Evolutionary conservation across 768 basidiomycete genomes (phyloP).

Genomic region (Filobasidium floriforme): DNA sequence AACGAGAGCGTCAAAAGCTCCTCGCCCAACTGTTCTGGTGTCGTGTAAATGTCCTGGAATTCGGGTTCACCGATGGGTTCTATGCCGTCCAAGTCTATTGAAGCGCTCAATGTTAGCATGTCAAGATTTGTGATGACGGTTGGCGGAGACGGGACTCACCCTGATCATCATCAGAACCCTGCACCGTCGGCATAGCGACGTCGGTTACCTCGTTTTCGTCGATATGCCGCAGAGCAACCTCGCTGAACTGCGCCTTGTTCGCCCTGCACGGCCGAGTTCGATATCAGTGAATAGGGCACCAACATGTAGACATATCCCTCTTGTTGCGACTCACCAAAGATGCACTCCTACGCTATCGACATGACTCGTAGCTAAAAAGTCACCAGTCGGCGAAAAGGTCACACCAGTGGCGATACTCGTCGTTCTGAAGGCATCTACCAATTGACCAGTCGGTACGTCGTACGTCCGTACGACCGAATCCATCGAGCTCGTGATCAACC

Average conservation of each 20-base stretch:
- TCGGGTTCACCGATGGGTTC: slow-evolving; percentile 56
- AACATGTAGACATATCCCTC: no score
- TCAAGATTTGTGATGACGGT: background rate
- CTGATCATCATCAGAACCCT: slow-evolving; percentile 71
- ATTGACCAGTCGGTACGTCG: slow-evolving; percentile 82
- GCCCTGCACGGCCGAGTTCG: slow-evolving; percentile 54
- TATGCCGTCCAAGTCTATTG: slow-evolving; percentile 62
- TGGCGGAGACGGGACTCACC: slow-evolving; percentile 51
- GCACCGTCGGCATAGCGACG: slow-evolving; percentile 70
- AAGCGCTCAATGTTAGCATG: background rate
- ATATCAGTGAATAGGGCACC: no score
- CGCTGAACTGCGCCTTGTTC: slow-evolving; percentile 86
- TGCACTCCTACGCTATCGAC: slow-evolving; percentile 89
- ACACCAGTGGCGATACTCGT: slow-evolving; percentile 79
- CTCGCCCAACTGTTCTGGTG: slow-evolving; percentile 79
- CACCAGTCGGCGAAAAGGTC: slow-evolving; percentile 86
- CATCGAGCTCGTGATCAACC: slow-evolving; percentile 79
- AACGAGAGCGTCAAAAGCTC: slow-evolving; percentile 89
- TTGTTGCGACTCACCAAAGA: slow-evolving; percentile 57
- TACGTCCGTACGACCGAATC: slow-evolving; percentile 91
- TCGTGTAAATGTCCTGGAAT: slow-evolving; percentile 64
- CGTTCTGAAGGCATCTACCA: slow-evolving; percentile 88
- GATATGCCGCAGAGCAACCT: slow-evolving; percentile 73
- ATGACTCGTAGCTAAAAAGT: slow-evolving; percentile 91
- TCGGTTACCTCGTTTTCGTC: slow-evolving; percentile 64